Conservation (phyloP, 257 asterid species). For the Misopates orontium region DNA sequence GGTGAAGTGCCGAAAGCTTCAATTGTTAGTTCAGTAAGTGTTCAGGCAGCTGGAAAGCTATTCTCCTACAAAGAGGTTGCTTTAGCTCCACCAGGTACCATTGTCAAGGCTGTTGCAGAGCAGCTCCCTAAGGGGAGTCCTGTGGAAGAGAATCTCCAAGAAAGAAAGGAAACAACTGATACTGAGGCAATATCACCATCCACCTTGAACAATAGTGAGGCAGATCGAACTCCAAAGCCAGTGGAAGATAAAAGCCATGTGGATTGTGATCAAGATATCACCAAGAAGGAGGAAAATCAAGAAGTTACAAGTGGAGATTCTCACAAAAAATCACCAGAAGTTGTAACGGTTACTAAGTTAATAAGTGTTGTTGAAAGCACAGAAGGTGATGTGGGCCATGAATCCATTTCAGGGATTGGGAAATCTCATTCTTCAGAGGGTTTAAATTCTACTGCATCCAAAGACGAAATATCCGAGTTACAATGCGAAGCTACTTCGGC, state of each 20-base stretch:
- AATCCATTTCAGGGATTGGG: conserved; percentile 27
- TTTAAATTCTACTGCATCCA: conserved; percentile 16
- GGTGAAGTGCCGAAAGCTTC: conserved; percentile 53
- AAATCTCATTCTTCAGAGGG: conserved; percentile 30
- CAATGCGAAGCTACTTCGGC: conserved; percentile 24
- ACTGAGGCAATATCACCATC: conserved; percentile 23
- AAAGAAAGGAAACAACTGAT: conserved; percentile 29
- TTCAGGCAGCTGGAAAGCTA: conserved; percentile 70
- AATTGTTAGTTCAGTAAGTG: conserved; percentile 53
- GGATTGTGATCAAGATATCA: conserved; percentile 27
- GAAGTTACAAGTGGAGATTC: conserved; percentile 23
- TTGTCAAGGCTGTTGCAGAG: conserved; percentile 69
- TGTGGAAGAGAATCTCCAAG: conserved; percentile 36
- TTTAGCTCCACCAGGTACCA: conserved; percentile 87
- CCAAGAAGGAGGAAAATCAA: conserved; percentile 29
- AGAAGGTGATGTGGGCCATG: conserved; percentile 26
- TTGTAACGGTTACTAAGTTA: conserved; percentile 23
- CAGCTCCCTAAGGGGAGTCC: conserved; percentile 42
- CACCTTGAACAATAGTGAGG: conserved; percentile 19
- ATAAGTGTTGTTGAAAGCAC: conserved; percentile 33
- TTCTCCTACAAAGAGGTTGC: conserved; percentile 93
- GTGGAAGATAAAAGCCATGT: conserved; percentile 33
- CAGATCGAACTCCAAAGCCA: conserved; percentile 28
- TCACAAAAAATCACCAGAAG: conserved; percentile 29
- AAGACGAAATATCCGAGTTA: conserved; percentile 21